Evolutionary conservation across 2,329 filamentous ascomycete genomes (phyloP), one percentile per base, ranked within the genome.

Genomic region (Xylaria sp.): DNA sequence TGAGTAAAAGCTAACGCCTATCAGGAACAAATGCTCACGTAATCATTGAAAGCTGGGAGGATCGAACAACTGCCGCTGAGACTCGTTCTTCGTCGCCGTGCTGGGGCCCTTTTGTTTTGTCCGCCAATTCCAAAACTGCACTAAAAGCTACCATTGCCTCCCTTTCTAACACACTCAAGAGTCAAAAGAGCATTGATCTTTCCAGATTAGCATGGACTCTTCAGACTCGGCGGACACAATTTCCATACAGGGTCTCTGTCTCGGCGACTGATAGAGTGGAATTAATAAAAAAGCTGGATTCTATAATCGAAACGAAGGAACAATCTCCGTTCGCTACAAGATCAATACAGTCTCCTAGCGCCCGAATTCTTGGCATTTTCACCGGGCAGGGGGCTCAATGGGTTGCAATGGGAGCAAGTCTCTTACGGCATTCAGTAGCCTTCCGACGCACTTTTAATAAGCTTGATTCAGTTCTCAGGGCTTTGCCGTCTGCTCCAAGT

Each of bases 341-440:
- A 32, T 18, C 51, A n/a, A n/a, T 23, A 34, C 25, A 32, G 25
- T 6, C 28, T n/a, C 28, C 51, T 20, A 10, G 25, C 25, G 28
- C 34, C 18, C 70, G 61, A 5, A 69, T 72, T 2, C 10, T 76
- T 6, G 75, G 66, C 44, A 65, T 76, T 1, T 76, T 76, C 58
- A 76, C 74, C 2, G 74, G 73, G 1, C 74, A 76, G 66, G 77
- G 76, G 2, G 75, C 76, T 1, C 76, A 78, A 56, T 78, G 74
- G 74, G 41, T 72, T 6, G 15, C 32, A 7, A 62, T 62, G 59
- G 56, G 63, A 13, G 59, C 59, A 25, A 39, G 32, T 39, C 48
- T 63, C 18, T 13, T 52, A 18, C 28, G 39, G 15, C 9, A 54
- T 23, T 52, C 59, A n/a, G n/a, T 25, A n/a, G n/a, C 52, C 23